Percentiles rank a stretch among this genome's conserved stretches.
Conservation (phyloP, 2,329 filamentous ascomycete species). For the Arthroderma sp. region DNA sequence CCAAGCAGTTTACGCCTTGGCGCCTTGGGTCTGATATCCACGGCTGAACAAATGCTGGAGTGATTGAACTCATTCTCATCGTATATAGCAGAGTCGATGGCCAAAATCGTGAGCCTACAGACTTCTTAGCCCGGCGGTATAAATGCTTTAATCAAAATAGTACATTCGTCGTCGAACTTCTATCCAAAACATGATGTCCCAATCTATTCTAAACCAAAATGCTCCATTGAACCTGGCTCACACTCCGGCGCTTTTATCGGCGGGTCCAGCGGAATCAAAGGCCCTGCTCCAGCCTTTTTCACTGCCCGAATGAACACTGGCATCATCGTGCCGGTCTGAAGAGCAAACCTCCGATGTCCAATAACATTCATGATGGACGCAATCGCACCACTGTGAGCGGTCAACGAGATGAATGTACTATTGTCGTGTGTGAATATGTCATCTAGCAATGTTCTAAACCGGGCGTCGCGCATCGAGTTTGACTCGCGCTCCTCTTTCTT, state of each 20-base stretch:
- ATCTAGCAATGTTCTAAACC: conserved; percentile 35
- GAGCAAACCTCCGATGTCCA: conserved; percentile 34
- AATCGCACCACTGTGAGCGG: conserved; percentile 48
- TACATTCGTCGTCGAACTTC: no score
- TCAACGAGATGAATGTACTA: conserved; percentile 40
- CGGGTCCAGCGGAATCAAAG: conserved; percentile 15
- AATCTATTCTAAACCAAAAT: no score
- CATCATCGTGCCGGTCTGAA: conserved; percentile 40
- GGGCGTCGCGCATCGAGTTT: conserved; percentile 33
- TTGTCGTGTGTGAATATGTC: conserved; percentile 40
- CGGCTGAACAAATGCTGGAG: no score
- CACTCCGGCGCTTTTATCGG: conserved; percentile 20
- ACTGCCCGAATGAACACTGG: conserved; percentile 38
- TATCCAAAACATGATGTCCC: no score
- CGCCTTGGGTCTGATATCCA: no score
- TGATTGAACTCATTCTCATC: no score
- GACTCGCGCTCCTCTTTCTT: conserved; percentile 37
- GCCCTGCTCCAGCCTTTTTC: conserved; percentile 12
- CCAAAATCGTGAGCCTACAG: no score
- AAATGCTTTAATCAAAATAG: no score
- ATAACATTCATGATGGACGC: conserved; percentile 36
- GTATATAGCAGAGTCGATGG: no score
- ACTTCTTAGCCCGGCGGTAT: no score
- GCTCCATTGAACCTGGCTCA: no score
- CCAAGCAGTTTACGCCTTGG: no score